Evolutionary conservation across 352 stramenopile species (phyloP), one percentile per base, ranked within the genome.

Genomic region (Pythium sukuiense): DNA sequence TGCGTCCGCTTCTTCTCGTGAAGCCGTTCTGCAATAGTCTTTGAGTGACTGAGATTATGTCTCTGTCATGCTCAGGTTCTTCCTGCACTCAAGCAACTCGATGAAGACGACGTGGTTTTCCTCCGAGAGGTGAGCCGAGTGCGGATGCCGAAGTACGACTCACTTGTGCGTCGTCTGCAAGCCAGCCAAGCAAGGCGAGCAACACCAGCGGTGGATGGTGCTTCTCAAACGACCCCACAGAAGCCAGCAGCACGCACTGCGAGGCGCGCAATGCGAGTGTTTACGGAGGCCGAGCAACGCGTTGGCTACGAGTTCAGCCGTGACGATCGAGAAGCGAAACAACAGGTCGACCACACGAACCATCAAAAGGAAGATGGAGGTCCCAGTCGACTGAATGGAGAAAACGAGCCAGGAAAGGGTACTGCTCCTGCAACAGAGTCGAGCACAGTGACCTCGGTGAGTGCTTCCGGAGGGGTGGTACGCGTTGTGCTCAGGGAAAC

Each of bases 101-200:
- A 93, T 24, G 85, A 91, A 59, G 85, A 93, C 79, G 81, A 92
- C 49, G 76, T 82, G 0, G 65, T 71, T 13, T 67, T 93, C 14
- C 63, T 93, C 30, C 76, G 72, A 43, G 78, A 92, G 46, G 72
- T 92, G 32, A 78, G 72, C 13, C 77, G 62, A 16, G 61, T 92
- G 13, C 69, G 77, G 18, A 93, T 93, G 83, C 85, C 85, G 24
- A 84, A 80, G 43, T 93, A 92, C 59, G 70, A 80, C 0, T 82
- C 78, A 0, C 63, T 88, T 14, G 46, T 88, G 30, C 77, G 80
- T 3, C 71, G 76, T 12, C 27, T 62, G 3, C 58, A 71, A 18
- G 73, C 80, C 43, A 65, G 64, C 0, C 54, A 71, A 20, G 70
- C 20, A 27, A 77, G 73, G 16, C 53, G 54, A 1, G 27, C 24